These are phyloP conservation scores for Pseudogymnoascus sp. DNA, from an alignment of 2,329 filamentous ascomycete species.

Conservation along the genomic window DNA sequence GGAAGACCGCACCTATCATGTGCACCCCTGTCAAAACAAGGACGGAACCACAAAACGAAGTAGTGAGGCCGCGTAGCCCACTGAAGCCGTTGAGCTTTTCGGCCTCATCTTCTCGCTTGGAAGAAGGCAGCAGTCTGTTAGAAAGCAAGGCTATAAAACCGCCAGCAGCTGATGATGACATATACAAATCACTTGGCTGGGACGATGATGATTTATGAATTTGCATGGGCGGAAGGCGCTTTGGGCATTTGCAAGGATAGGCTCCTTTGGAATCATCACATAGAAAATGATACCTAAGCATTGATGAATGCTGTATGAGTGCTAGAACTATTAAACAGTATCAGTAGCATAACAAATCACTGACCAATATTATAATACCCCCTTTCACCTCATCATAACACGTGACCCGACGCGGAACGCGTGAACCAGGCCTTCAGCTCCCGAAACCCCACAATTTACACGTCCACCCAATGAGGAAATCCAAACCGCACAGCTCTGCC, in stretches of 20 bases:
- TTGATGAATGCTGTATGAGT: background rate
- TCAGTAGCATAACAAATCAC: background rate
- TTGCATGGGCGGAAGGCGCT: constrained; percentile 8
- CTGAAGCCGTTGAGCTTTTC: constrained; percentile 21
- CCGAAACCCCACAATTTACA: constrained; percentile 5
- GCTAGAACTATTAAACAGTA: constrained; percentile 2
- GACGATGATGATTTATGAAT: constrained; percentile 14
- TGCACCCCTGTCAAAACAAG: constrained; percentile 11
- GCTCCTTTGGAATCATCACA: constrained; percentile 5
- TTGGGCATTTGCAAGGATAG: constrained; percentile 8
- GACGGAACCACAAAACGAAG: constrained; percentile 13
- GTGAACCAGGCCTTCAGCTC: background rate
- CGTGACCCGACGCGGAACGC: constrained; percentile 8
- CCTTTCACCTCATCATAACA: background rate
- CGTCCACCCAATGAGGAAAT: constrained; percentile 12
- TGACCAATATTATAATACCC: background rate
- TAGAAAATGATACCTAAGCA: constrained; percentile 10
- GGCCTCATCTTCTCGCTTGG: constrained; percentile 14
- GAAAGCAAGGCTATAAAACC: background rate
- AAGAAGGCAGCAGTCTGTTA: background rate
- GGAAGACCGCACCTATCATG: constrained; percentile 16
- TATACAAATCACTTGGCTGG: constrained; percentile 14
- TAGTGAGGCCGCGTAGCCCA: constrained; percentile 6
- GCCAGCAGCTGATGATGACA: constrained; percentile 5
- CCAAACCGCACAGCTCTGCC: background rate